Percentiles rank a stretch among this genome's conserved stretches.
phyloP scores from a whole-genome alignment of 176 grass and related monocot genomes.

The Hyparrhenia diplandra region DNA sequence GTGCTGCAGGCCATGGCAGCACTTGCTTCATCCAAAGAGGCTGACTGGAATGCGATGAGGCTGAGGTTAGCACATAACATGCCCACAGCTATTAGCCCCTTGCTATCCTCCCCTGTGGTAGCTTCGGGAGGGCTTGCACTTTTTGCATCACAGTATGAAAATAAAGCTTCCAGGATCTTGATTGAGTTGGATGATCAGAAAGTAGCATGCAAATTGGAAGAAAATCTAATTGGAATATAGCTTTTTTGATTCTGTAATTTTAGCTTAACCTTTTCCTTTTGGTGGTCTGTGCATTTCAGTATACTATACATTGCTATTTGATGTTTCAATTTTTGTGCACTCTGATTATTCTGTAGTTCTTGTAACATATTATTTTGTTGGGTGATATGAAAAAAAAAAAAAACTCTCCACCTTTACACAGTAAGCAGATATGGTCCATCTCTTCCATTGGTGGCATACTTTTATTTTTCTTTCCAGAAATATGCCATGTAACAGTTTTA shows the following conservation, averaged over 20 bases:
- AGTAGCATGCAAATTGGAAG: not conserved
- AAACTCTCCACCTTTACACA: not conserved
- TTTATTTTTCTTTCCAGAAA: not conserved
- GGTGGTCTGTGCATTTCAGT: not conserved
- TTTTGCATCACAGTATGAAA: not conserved
- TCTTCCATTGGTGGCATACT: not conserved
- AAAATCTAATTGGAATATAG: not conserved
- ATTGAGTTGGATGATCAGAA: not conserved
- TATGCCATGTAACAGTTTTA: not conserved
- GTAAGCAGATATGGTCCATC: not conserved
- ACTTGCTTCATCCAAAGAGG: conserved; percentile 93
- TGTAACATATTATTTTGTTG: not conserved
- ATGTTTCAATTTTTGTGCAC: not conserved
- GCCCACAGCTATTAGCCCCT: not conserved
- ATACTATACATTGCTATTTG: not conserved
- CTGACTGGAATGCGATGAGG: conserved; percentile 84
- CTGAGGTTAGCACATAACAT: conserved; percentile 51
- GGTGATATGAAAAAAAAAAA: not conserved
- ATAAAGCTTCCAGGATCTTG: not conserved
- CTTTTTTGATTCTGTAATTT: not conserved
- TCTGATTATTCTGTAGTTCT: not conserved
- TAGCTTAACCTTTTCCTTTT: too few species aligned
- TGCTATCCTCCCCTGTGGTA: not conserved
- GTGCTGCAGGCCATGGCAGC: conserved; percentile 87
- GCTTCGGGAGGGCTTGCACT: not conserved